phyloP scores from a whole-genome alignment of 2,329 filamentous ascomycete species.

The Seiridium unicorne region DNA sequence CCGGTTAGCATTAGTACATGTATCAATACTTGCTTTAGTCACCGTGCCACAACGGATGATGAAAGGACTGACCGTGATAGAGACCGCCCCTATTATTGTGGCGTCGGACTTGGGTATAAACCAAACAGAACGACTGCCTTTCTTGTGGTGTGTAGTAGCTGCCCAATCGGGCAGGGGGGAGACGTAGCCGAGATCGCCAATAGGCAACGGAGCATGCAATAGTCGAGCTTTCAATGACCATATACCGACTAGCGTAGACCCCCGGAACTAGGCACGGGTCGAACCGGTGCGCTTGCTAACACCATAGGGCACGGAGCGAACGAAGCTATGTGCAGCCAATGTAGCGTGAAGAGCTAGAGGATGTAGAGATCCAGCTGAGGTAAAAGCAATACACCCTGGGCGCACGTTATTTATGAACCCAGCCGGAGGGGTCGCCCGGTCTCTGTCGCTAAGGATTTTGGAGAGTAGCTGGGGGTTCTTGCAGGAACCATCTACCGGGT shows the following conservation, averaged over 20 bases:
- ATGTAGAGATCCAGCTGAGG: no score
- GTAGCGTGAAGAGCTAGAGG: not conserved
- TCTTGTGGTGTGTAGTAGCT: slow-evolving; percentile 3
- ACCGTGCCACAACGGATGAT: not conserved
- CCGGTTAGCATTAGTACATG: not conserved
- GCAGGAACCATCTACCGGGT: not conserved
- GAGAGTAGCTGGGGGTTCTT: not conserved
- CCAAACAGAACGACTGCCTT: not conserved
- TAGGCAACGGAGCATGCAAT: not conserved
- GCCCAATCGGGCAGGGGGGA: not conserved
- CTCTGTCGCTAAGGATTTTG: not conserved
- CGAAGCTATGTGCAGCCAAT: not conserved
- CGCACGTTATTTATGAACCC: not conserved
- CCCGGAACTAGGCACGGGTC: slow-evolving; percentile 2
- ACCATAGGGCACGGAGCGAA: not conserved
- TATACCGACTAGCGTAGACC: not conserved
- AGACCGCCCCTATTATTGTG: not conserved
- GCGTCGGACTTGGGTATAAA: not conserved
- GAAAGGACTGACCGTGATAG: not conserved
- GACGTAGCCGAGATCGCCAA: not conserved
- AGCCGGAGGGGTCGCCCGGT: not conserved
- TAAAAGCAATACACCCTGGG: not conserved
- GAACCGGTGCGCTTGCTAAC: not conserved
- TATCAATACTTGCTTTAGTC: not conserved
- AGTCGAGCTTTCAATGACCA: not conserved